A percentile compares a stretch with the other conserved stretches of the same genome.
phyloP scores from a whole-genome alignment of 331 rosid species.

The Malus hybrid region DNA sequence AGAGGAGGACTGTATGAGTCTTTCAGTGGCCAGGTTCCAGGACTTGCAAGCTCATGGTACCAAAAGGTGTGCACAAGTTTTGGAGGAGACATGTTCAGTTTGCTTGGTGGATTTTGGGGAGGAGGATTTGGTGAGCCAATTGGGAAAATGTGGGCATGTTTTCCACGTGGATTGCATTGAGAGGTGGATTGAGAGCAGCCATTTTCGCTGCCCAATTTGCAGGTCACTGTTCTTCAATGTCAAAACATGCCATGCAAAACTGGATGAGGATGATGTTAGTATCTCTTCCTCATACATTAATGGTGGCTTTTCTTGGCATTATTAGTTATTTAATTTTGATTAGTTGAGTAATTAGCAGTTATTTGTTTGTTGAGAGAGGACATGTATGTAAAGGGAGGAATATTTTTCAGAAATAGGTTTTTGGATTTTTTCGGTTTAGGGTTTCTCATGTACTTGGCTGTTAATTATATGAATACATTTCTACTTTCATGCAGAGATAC shows the following conservation, averaged over 20 bases:
- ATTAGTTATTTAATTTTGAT: not conserved
- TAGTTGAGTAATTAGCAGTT: not conserved
- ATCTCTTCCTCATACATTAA: slow-evolving; percentile 8
- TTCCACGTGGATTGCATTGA: slow-evolving; percentile 66
- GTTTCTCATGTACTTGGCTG: not conserved
- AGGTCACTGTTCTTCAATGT: slow-evolving; percentile 39
- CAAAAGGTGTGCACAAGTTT: not conserved
- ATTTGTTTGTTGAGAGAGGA: not conserved
- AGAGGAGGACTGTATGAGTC: slow-evolving; percentile 1
- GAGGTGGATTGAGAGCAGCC: slow-evolving; percentile 40
- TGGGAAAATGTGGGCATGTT: slow-evolving; percentile 46
- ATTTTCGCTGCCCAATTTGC: slow-evolving; percentile 89
- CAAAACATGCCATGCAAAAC: slow-evolving; percentile 12
- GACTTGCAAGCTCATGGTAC: slow-evolving; percentile 20
- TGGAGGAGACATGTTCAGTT: slow-evolving; percentile 54
- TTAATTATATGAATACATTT: not conserved
- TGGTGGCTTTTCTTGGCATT: slow-evolving; percentile 19
- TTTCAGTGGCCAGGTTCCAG: slow-evolving; percentile 38
- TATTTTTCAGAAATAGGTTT: too few relatives aligned
- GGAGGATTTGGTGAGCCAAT: slow-evolving; percentile 51
- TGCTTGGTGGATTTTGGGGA: slow-evolving; percentile 70
- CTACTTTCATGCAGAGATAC: not conserved
- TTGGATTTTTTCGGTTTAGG: too few relatives aligned
- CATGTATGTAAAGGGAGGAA: not conserved
- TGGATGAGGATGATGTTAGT: not conserved